Evolutionary conservation across 345 rosid genomes (phyloP), one percentile per base, ranked within the genome.

Genomic region (Populus davidiana): DNA sequence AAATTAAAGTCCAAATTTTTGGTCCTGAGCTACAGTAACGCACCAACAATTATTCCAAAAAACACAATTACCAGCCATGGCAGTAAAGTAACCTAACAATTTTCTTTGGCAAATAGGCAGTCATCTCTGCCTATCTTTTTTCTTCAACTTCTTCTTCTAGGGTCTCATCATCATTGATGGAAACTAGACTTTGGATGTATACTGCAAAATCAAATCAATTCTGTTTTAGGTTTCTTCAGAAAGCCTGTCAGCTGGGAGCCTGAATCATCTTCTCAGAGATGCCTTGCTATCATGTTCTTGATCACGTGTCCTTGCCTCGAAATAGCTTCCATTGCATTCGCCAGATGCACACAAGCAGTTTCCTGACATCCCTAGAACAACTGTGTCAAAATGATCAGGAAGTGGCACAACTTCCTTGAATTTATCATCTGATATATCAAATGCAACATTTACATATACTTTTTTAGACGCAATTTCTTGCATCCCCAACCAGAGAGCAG

Each of bases 291-390:
- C 84, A 73, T 81, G 74, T 74, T 79, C 78, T 43, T 54, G 12
- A 2, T 54, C 80, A 78, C 83, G 77, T 20, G 81, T 78, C 87
- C 80, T 79, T 33, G 79, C 73, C 79, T 87, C 82, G 29, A 78
- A 83, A 41, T 70, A 74, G 38, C 36, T 56, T 63, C 74, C 80
- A 31, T 65, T 21, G 44, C 79, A 67, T 29, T 85, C 75, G 54
- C 78, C 73, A 4, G 82, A 82, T 77, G 78, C 49, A 2, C 82
- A 71, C 64, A 84, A 72, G 43, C 44, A 66, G 49, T 83, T 86
- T 78, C 83, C 76, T 5, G 77, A 74, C 44, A 64, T 75, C 70
- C 85, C 74, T n/a, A 36, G n/a, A 5, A 6, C 39, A 13, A n/a
- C 25, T 6, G 11, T 6, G 21, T 35, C 59, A 44, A 10, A 18